phyloP scores from a whole-genome alignment of 176 grass and related monocot species.

The Carex pumila region DNA sequence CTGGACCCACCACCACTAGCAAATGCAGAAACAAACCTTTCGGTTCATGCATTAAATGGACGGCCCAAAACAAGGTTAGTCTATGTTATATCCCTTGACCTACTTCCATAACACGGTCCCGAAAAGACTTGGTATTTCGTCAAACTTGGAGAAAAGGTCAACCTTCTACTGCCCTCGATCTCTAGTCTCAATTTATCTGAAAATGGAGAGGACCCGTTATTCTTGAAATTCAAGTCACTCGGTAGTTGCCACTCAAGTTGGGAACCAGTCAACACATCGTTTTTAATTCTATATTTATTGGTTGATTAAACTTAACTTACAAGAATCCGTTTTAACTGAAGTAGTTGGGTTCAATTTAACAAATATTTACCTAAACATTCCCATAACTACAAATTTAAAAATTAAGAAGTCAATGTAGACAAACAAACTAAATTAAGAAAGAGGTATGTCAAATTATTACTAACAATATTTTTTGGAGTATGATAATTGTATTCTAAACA shows the following conservation, averaged over 20 bases:
- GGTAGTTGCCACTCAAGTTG: neutral
- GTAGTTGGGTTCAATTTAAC: neutral
- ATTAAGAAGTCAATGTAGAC: neutral
- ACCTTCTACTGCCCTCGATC: neutral
- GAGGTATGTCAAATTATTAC: neutral
- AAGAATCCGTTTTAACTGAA: neutral
- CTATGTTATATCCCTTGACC: neutral
- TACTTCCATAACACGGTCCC: neutral
- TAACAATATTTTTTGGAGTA: no score
- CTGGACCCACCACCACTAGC: neutral
- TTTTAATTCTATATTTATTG: neutral
- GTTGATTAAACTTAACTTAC: neutral
- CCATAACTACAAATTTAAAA: neutral
- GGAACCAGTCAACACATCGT: neutral
- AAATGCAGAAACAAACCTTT: neutral
- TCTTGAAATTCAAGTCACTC: neutral
- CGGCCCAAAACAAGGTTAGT: neutral
- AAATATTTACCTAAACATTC: neutral
- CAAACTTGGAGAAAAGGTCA: slow-evolving; percentile 23
- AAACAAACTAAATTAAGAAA: neutral
- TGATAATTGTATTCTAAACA: no score
- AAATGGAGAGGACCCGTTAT: neutral
- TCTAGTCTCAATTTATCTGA: neutral
- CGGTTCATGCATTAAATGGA: slow-evolving; percentile 15
- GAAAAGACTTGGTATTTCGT: neutral